Evolutionary conservation across 2,329 filamentous ascomycete genomes (phyloP), one percentile per base, ranked within the genome.

Genomic region (Raffaelea albimanens): DNA sequence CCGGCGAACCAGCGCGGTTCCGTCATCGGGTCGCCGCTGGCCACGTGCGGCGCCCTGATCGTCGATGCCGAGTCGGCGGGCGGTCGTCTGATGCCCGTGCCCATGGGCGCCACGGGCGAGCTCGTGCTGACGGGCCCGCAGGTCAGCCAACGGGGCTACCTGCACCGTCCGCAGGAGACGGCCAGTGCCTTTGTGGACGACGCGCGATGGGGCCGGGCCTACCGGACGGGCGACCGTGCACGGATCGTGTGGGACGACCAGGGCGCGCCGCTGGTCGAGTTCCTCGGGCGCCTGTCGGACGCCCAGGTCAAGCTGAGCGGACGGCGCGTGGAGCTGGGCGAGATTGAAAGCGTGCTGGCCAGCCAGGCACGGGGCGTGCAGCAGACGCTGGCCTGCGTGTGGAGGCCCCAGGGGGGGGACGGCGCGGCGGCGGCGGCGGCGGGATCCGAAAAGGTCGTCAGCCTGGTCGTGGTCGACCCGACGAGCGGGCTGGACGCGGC

Each of bases 281-380:
- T 73, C 18, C 67, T 78, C 40, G 76, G 78, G 2, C 69, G 77
- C 23, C 45, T 43, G 51, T 67, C 66, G n/a, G 77, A 81, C 53
- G 76, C 79, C 49, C 78, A 81, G 57, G 73, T 82, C 48, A 81
- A 81, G 60, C 69, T 81, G 56, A 78, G 78, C 68, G 76, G 77
- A 4, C 80, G 80, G 57, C 73, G 78, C 18, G 73, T 82, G 36
- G 76, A 81, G 58, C 68, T 81, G 9, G 76, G 78, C 46, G 50
- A 61, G 33, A 51, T 57, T 11, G 55, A 57, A 48, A 52, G 40
- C 5, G 52, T 53, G 19, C 40, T 57, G 19, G 43, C 50, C 5
- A 50, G 38, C 44, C 50, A 46, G 41, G 46, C 46, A 2, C 20
- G 20, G 9, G 50, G 50, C 10, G 50, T 56, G 14, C 49, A 19